Base-by-base conservation (phyloP, 176 grass and related monocot genomes). In the Cenchrus fungigraminus region DNA sequence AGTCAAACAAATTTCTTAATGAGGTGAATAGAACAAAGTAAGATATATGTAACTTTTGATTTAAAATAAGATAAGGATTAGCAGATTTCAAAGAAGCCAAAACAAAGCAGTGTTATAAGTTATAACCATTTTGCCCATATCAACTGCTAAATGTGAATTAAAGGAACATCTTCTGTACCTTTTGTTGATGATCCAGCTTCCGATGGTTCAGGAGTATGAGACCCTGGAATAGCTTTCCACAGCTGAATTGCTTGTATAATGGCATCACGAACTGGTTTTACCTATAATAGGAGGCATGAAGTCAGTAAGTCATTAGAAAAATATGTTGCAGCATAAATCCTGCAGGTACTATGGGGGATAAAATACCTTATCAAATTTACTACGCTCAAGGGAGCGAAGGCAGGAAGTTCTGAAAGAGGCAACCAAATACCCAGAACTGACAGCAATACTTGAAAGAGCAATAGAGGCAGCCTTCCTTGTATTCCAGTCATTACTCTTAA, bases 221-320 rank as follows among this genome's bases (percentile, higher is more conserved):
- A 80, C 29, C 90, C 97, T 74, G 91, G 89, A 75, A 99, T 87
- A 79, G 88, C 82, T 91, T 93, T 99, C 93, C 97, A 99, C 82
- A 94, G 87, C 58, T 96, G 93, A 79, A 99, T 91, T 19, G 93
- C 90, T 42, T 99, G 88, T 53, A 81, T 82, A 72, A 94, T 86
- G 15, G 91, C 90, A 86, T 99, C 97, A 78, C 97, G 90, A 67
- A 96, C 93, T 77, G 97, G 97, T 94, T 99, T 99, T 66, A 98
- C 93, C 93, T 98, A 75, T 83, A 8, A 57, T 74, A 81, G 32
- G 54, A 86, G 25, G 43, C 61, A 86, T 12, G 42, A 71, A 65
- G 62, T 83, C 10, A 86, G 45, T 70, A 46, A 16, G 75, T 11
- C 13, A 58, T 20, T 43, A 28, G 28, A 49, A 58, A 43, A 34